Evolutionary conservation across 2,329 filamentous ascomycete species (phyloP), one percentile per base, ranked within the genome.

Genomic region (Juglanconis oblonga): DNA sequence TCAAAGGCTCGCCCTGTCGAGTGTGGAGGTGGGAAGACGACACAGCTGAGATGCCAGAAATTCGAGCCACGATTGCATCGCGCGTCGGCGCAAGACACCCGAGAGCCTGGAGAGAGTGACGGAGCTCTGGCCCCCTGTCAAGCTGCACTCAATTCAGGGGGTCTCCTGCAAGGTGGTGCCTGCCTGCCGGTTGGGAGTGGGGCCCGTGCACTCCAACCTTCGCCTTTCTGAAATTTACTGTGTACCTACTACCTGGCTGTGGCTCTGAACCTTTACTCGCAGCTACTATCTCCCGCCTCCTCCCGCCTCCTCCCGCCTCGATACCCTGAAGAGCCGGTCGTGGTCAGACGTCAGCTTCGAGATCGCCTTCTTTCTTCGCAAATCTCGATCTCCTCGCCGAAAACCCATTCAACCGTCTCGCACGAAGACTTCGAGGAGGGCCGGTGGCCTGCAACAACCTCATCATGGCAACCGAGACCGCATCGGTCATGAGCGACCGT

Each of bases 381-480:
- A 35, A 9, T 17, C 35, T 44, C 13, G 17, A 35, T 35, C 32
- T 35, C 35, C 33, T 33, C 14, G n/a, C 5, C 32, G 17, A 55
- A n/a, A 55, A 31, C 11, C 2, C 17, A 29, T 24, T 10, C 4
- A 38, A 17, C 55, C n/a, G 3, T 29, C 36, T 36, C 29, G 3
- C 42, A 29, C 35, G 51, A 40, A 31, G 33, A 36, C 32, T 35
- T 50, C 10, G 29, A 47, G 14, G 53, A 51, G 13, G 55, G 38
- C 33, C 11, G 36, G 50, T n/a, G 24, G 58, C 36, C 38, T 33
- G 49, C 32, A 42, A 42, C 38, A 14, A 42, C 40, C 38, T 31
- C 32, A 35, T 44, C 44, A 63, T 63, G 61, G 61, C 61, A 17
- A 63, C 61, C 35, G 61, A 63, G 52, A 61, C 61, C 35, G 61